Base-by-base conservation (phyloP, 192 early-diverging fungal species). In the Entomortierella parvispora region DNA sequence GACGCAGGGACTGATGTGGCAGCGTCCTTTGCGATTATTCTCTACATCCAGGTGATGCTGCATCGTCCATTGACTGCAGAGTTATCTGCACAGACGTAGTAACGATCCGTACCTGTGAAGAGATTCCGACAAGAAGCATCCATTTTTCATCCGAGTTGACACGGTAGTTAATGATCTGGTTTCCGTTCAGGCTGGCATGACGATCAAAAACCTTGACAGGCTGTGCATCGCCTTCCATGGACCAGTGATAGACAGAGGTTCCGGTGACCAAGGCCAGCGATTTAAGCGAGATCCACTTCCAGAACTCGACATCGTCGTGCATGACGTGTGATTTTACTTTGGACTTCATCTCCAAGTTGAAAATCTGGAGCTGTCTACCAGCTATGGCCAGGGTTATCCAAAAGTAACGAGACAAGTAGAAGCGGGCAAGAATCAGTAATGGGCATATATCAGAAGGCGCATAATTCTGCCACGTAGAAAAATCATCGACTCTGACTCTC, bases 161-260 rank as follows among this genome's bases (percentile, higher is more conserved):
- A 31, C 91, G 89, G 83, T 98, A 97, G 86, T 96, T 95, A 81
- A 99, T 97, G 68, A 99, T 96, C 83, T 99, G 97, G 51, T 90
- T 86, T 62, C 92, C 93, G 45, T 68, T 85, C 51, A 99, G 86
- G 65, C 75, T 94, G 17, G 86, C 79, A 74, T 98, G 92, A 26
- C 97, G 88, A 58, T 97, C 97, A 89, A 99, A 99, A 78, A 97
- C 87, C 83, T 98, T 97, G 32, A 80, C 71, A 7, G 96, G 97
- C 33, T 82, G 76, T 32, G 91, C 86, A 23, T 97, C 92, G 34
- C 93, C 95, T 68, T 98, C 96, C 56, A 98, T 94, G 46, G 94
- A 92, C 97, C 97, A 99, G 83, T 98, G 97, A 85, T 93, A 97
- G 12, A 98, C 96, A 20, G 92, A 77, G 1, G 84, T 90, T 31